phyloP scores from a whole-genome alignment of 768 basidiomycete species.

The Suillus tomentosus region DNA sequence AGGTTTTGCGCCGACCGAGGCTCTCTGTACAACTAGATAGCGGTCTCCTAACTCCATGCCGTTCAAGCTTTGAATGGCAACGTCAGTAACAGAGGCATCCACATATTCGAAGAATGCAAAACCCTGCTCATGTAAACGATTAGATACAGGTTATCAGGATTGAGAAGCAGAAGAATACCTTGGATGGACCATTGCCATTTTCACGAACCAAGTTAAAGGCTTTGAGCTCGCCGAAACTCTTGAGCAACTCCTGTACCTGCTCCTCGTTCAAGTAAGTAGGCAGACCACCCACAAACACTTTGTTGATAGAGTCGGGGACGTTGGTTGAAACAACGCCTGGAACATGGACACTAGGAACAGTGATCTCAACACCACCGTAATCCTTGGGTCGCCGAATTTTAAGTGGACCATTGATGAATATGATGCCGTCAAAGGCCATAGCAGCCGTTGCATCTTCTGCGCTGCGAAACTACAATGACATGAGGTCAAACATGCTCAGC shows the following conservation, averaged over 20 bases:
- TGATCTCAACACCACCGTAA: constrained; percentile 78
- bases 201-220: constrained; percentile 99
- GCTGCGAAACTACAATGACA: constrained; percentile 81
- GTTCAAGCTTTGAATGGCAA: constrained; percentile 94
- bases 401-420: constrained; percentile 93
- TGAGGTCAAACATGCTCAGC: constrained; percentile 14
- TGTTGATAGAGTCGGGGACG: constrained; percentile 96
- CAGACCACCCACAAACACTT: constrained; percentile 95
- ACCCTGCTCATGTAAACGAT: constrained; percentile 56
- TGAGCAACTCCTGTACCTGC: constrained; percentile 96
- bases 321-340: constrained; percentile 96
- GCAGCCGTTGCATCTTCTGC: constrained; percentile 96
- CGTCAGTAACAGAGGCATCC: constrained; percentile 84
- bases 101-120: constrained; percentile 99
- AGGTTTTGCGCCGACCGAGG: constrained; percentile 89
- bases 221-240: constrained; percentile 95
- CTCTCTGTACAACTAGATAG: constrained; percentile 93
- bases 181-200: constrained; percentile 83
- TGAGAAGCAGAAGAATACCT: constrained; percentile 49
- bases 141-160: neutral
- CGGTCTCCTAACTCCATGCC: constrained; percentile 98
- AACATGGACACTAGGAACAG: constrained; percentile 72
- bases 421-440: constrained; percentile 96
- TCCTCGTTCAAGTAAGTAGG: constrained; percentile 97
- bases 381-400: constrained; percentile 98